Evolutionary conservation across 1,284 basidiomycete genomes (phyloP), one percentile per base, ranked within the genome.

Genomic region (Ganoderma lucidum): DNA sequence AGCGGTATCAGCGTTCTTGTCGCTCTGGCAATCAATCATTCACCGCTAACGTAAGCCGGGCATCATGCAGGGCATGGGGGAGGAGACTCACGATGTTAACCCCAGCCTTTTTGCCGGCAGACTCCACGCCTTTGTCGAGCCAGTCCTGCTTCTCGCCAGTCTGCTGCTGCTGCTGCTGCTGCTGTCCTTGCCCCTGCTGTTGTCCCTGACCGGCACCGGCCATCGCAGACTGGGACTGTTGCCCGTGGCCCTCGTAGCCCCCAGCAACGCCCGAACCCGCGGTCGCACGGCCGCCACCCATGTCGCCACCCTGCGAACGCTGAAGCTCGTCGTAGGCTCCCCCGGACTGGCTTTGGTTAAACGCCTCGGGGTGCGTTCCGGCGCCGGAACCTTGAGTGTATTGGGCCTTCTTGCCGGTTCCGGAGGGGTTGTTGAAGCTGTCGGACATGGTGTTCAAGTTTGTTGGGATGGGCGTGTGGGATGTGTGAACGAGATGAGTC

Each of bases 111-210:
- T 76, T 64, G 10, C 77, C 76, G 15, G 71, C 69, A 14, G 59
- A 51, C 62, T 73, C 63, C 64, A 80, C 71, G 65, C 77, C 77
- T 73, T 79, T 78, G 74, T 78, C 78, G 53, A 79, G 75, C 78
- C 78, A 80, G 66, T 79, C 76, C 70, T 76, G 69, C 74, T 76
- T 74, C 74, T 78, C 73, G 62, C 63, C 59, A 3, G 35, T 39
- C 58, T 59, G 35, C 58, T 23, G 48, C 58, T n/a, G 58, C 15
- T 1, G 58, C 15, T 1, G n/a, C 59, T 35, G 56, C n/a, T 1
- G n/a, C 59, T n/a, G 56, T 4, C 32, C 35, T 35, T 35, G 35
- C 23, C 23, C 23, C 59, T 35, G 35, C n/a, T 1, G n/a, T 39
- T n/a, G 56, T 4, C 32, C 35, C 56, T 35, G 35, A 23, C 23